A percentile compares a stretch with the other conserved stretches of the same genome.
Conservation (phyloP, 2,329 filamentous ascomycete species). For the Alternaria triticimaculans region DNA sequence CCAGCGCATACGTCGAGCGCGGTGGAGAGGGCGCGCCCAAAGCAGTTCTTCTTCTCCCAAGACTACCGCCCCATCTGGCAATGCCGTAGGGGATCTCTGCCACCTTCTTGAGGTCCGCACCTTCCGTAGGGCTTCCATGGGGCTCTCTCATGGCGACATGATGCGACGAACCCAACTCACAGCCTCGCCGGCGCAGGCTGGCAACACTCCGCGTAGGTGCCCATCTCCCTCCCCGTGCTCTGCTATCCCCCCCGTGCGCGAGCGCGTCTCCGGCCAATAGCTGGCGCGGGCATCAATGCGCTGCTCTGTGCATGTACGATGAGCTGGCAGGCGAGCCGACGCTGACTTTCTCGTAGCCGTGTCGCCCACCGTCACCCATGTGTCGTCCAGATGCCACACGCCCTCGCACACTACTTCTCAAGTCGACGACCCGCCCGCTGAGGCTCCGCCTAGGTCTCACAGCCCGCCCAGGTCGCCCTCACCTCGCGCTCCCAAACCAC, state of each 20-base stretch:
- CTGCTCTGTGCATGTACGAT: constrained; percentile 44
- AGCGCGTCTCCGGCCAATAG: constrained; percentile 32
- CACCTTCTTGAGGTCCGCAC: constrained; percentile 7
- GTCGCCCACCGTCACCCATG: constrained; percentile 60
- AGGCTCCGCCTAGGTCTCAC: constrained; percentile 61
- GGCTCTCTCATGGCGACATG: constrained; percentile 39
- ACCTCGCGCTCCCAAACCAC: constrained; percentile 34
- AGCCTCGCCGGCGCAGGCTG: constrained; percentile 64
- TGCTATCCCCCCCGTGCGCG: constrained; percentile 5
- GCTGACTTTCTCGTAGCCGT: constrained; percentile 53
- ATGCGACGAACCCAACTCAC: constrained; percentile 45
- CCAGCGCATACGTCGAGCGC: constrained; percentile 30
- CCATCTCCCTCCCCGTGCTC: constrained; percentile 5
- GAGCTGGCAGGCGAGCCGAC: constrained; percentile 47
- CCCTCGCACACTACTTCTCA: constrained; percentile 57
- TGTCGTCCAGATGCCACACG: constrained; percentile 62
- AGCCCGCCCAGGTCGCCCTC: constrained; percentile 61
- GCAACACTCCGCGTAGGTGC: constrained; percentile 65
- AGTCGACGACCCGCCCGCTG: constrained; percentile 58
- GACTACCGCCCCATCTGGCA: constrained; percentile 24
- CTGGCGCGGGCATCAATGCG: constrained; percentile 38
- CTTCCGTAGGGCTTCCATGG: constrained; percentile 15
- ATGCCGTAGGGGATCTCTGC: constrained; percentile 23
- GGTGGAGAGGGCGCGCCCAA: constrained; percentile 24
- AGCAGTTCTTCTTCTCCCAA: constrained; percentile 23